A percentile compares a stretch with the other conserved stretches of the same genome.
These are phyloP conservation scores for Colletotrichum sp. DNA, from an alignment of 2,329 filamentous ascomycete genomes.

Conservation along the genomic window DNA sequence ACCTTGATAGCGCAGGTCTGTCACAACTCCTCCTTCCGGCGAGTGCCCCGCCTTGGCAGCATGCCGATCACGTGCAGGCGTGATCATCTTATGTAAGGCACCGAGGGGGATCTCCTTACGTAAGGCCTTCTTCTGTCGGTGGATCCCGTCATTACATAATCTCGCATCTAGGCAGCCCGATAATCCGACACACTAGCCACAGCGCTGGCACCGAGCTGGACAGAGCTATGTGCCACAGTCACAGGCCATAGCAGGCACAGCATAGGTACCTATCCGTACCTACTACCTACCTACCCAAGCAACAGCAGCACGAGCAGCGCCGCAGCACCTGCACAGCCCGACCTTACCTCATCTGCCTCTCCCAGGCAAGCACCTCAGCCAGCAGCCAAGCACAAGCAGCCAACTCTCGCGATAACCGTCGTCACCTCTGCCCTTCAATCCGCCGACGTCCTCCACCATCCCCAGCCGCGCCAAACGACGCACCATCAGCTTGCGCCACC, in stretches of 20 bases:
- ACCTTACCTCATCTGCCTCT: slow-evolving; percentile 9
- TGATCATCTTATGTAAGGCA: not conserved
- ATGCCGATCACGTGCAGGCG: not conserved
- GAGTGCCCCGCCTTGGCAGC: not conserved
- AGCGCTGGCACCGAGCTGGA: not conserved
- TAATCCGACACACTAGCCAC: not conserved
- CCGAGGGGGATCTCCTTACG: not conserved
- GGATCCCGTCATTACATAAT: not conserved
- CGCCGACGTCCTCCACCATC: not conserved
- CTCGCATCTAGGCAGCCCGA: not conserved
- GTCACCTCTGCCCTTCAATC: slow-evolving; percentile 2
- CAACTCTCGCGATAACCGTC: not conserved
- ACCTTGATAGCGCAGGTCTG: not conserved
- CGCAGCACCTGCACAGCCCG: not conserved
- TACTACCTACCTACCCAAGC: not conserved
- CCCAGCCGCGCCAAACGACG: not conserved
- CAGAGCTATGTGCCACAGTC: not conserved
- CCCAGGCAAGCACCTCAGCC: not conserved
- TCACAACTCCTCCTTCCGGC: not conserved
- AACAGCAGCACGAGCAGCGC: not conserved
- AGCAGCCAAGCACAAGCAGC: not conserved
- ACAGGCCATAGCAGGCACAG: not conserved
- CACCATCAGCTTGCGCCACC: not conserved
- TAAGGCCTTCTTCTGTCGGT: not conserved
- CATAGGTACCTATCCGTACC: not conserved